Percentiles rank a stretch among this genome's conserved stretches.
These are phyloP conservation scores for Flaveria linearis DNA, from an alignment of 129 eudicot species.

Conservation along the genomic window DNA sequence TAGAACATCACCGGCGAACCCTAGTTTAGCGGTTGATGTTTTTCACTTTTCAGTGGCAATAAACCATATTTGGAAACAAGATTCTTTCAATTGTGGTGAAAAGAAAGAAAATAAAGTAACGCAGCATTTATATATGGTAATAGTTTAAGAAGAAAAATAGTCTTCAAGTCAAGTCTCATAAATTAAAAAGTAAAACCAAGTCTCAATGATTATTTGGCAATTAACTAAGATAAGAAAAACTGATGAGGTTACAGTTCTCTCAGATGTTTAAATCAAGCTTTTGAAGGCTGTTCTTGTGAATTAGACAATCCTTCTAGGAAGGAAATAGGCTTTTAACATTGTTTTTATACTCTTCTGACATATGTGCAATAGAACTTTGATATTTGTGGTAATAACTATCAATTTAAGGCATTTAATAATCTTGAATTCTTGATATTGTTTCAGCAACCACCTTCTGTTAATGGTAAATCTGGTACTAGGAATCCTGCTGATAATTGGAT, in stretches of 20 bases:
- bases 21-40: not conserved
- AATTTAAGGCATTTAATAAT: constrained; percentile 3
- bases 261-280: not conserved
- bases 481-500: constrained; percentile 43
- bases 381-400: not conserved
- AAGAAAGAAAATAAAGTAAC: not conserved
- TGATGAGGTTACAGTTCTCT: not conserved
- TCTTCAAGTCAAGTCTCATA: not conserved
- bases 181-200: constrained; percentile 2
- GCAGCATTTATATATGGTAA: not conserved
- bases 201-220: not conserved
- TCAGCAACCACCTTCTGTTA: constrained; percentile 58
- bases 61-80: not conserved
- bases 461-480: constrained; percentile 27
- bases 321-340: not conserved
- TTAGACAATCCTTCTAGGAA: constrained; percentile 2
- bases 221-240: not conserved
- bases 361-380: not conserved
- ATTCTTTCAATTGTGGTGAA: not conserved
- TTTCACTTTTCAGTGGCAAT: not conserved
- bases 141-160: not conserved
- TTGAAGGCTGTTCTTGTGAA: not conserved
- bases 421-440: constrained; percentile 28
- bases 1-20: not conserved
- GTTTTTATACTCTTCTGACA: not conserved